Evolutionary conservation across 2,329 filamentous ascomycete species (phyloP).

Genomic region (Clonostachys sp.): DNA sequence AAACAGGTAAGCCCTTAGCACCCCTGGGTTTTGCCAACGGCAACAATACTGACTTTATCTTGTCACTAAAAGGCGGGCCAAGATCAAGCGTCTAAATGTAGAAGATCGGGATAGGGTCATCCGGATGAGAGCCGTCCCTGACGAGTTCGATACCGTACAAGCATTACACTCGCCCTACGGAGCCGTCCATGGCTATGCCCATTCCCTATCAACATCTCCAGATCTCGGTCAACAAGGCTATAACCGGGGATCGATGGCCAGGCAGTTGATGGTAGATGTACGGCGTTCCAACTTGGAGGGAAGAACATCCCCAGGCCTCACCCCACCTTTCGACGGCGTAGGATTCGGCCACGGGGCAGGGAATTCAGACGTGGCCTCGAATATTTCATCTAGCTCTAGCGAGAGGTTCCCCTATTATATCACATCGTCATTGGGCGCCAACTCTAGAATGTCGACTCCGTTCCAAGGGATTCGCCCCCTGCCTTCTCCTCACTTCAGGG

Average conservation of each 20-base stretch:
- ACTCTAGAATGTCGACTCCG: not conserved
- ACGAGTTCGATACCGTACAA: conserved; percentile 67
- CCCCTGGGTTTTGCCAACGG: not conserved
- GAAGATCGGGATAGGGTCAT: conserved; percentile 69
- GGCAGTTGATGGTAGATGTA: conserved; percentile 66
- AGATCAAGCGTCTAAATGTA: conserved; percentile 67
- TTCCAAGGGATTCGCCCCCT: conserved; percentile 36
- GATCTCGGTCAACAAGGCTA: conserved; percentile 36
- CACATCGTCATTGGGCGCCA: conserved; percentile 29
- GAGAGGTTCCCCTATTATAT: conserved; percentile 43
- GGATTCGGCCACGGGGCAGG: conserved; percentile 55
- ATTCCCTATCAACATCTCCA: conserved; percentile 41
- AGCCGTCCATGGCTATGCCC: conserved; percentile 48
- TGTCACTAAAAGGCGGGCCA: conserved; percentile 48
- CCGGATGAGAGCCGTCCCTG: conserved; percentile 66
- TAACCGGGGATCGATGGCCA: conserved; percentile 45
- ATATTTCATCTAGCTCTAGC: conserved; percentile 47
- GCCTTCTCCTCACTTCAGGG: conserved; percentile 54
- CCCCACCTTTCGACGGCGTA: conserved; percentile 62
- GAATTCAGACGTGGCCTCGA: conserved; percentile 51
- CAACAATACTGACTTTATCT: conserved; percentile 7
- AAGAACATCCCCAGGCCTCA: conserved; percentile 63
- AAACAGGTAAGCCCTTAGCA: conserved; percentile 64
- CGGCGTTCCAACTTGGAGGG: conserved; percentile 59
- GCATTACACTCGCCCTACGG: conserved; percentile 65